Evolutionary conservation across 2,329 filamentous ascomycete species (phyloP), one percentile per base, ranked within the genome.

Genomic region (Colletotrichum sp.): DNA sequence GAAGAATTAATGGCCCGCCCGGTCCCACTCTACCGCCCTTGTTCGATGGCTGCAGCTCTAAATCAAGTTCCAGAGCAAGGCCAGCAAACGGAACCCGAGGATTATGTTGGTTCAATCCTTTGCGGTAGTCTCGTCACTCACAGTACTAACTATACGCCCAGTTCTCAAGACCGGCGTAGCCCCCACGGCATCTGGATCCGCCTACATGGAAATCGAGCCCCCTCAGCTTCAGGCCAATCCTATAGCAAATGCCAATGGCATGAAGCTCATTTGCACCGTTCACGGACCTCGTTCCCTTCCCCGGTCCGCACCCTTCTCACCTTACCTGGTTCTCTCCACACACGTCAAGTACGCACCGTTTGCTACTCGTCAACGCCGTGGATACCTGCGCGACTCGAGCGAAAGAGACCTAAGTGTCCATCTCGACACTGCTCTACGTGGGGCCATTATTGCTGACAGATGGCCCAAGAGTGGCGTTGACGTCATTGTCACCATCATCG

Each of bases 381-480:
- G 96, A 15, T 98, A 98, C 83, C 88, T 98, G 26, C 93, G 96
- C 63, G 96, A 99, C 83, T 90, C 93, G 18, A 93, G 91, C 77
- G 97, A 99, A 86, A 92, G 96, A 67, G 97, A 99, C 82, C 89
- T 99, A 3, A 95, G 95, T 15, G 94, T 96, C 13, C 96, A 99
- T 83, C 88, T 99, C 5, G 96, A 99, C 85, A 96, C 95, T 18
- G 96, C 97, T 30, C 89, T 99, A 67, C 92, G 96, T 39, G 96
- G 96, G 1, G 95, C 95, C 9, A 93, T 99, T 67, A 96, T 99
- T 81, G 96, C 95, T 16, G 96, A 98, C 83, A 90, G 96, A 74
- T 99, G 96, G 95, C 97, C 97, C n/a, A 99, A 99, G 88, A 98
- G 95, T 83, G 96, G 95, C 60, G 93, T 98, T n/a, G 97, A 99